Evolutionary conservation across 169 alveolate species (phyloP).

Genomic region (Perkinsus olseni): DNA sequence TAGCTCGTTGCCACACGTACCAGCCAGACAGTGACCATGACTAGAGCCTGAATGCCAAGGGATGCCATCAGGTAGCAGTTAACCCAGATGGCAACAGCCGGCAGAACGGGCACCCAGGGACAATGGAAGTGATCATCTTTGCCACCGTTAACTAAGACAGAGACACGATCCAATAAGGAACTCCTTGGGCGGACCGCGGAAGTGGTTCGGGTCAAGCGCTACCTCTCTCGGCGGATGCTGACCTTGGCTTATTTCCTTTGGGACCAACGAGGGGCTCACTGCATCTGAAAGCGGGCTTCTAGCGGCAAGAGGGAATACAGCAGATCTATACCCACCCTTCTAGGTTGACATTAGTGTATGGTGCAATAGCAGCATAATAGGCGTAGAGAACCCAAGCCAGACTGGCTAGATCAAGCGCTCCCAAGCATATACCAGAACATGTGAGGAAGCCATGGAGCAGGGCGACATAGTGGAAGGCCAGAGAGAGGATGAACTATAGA

Average conservation of each 20-base stretch:
- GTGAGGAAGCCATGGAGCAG: background rate
- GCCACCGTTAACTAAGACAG: too few relatives aligned
- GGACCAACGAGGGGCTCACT: background rate
- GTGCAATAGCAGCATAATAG: background rate
- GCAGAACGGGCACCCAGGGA: background rate
- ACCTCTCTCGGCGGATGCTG: background rate
- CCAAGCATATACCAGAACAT: background rate
- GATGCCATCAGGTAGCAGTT: background rate
- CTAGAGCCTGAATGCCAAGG: background rate
- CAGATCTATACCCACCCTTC: background rate
- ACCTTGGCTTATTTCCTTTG: background rate
- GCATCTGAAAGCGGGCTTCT: background rate
- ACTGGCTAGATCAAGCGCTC: background rate
- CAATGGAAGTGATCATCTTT: background rate
- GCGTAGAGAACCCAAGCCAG: background rate
- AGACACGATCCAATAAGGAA: too few relatives aligned
- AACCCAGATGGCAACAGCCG: background rate
- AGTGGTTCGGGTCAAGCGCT: too few relatives aligned
- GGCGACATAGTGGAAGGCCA: background rate
- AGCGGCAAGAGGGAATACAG: background rate
- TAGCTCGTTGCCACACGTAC: background rate
- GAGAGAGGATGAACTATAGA: background rate
- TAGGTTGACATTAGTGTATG: background rate
- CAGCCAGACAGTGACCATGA: background rate
- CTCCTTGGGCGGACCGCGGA: too few relatives aligned